Conservation (phyloP, 73 alveolate genomes). For the Stentor coeruleus region DNA sequence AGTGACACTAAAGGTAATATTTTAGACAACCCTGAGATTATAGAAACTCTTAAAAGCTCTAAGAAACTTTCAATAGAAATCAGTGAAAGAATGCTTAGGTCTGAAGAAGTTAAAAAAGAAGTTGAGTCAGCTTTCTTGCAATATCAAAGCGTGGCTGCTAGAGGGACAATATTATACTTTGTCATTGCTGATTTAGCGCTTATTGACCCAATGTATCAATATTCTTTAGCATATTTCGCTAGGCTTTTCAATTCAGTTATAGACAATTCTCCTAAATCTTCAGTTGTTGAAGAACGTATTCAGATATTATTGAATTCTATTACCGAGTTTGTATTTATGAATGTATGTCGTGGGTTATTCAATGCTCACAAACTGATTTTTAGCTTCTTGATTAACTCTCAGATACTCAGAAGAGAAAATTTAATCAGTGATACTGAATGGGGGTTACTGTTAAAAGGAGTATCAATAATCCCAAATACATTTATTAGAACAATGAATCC, state of each 20-base stretch:
- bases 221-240: slow-evolving; percentile 94
- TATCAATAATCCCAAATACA: slow-evolving; percentile 30
- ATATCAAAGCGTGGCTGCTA: slow-evolving; percentile 87
- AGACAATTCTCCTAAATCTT: slow-evolving; percentile 71
- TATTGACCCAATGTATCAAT: slow-evolving; percentile 98
- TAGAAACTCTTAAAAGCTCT: slow-evolving; percentile 79
- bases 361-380: slow-evolving; percentile 95
- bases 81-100: slow-evolving; percentile 32
- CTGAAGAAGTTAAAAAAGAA: slow-evolving; percentile 82
- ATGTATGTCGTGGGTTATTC: slow-evolving; percentile 98
- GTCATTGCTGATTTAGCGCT: slow-evolving; percentile 95
- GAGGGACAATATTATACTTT: slow-evolving; percentile 96
- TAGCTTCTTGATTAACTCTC: slow-evolving; percentile 92
- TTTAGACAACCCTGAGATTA: slow-evolving; percentile 86
- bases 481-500: slow-evolving; percentile 43
- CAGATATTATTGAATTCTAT: slow-evolving; percentile 79
- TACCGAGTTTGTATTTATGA: slow-evolving; percentile 86
- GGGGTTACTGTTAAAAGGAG: slow-evolving; percentile 79
- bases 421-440: slow-evolving; percentile 84
- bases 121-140: slow-evolving; percentile 71
- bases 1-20: slow-evolving; percentile 92
- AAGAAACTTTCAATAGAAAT: slow-evolving; percentile 48
- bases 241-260: slow-evolving; percentile 93
- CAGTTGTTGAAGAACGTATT: slow-evolving; percentile 86
- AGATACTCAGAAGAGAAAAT: slow-evolving; percentile 80